Base-by-base conservation (phyloP, 2,329 filamentous ascomycete species). In the Polychaeton citri region DNA sequence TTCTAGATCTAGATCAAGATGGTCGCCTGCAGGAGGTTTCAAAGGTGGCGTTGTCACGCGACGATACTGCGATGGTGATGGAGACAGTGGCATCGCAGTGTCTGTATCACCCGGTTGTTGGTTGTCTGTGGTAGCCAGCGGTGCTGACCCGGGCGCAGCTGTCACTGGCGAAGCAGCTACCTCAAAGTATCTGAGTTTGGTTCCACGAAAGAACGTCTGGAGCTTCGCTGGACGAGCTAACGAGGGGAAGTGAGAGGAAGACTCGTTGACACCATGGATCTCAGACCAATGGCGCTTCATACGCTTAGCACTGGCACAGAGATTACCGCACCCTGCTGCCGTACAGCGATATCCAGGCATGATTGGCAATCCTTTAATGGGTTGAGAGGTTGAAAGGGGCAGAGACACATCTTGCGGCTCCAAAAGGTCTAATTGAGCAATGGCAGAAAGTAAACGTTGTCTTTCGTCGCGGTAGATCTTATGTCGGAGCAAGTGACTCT, bases 121-220 rank as follows among this genome's bases (percentile, higher is more conserved):
- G n/a, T n/a, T n/a, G n/a, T n/a, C n/a, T n/a, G n/a, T n/a, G n/a
- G n/a, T n/a, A n/a, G n/a, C n/a, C n/a, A n/a, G n/a, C n/a, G n/a
- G n/a, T n/a, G n/a, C n/a, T n/a, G n/a, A n/a, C n/a, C n/a, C n/a
- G n/a, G n/a, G n/a, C n/a, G n/a, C n/a, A n/a, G n/a, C n/a, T n/a
- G n/a, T n/a, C n/a, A n/a, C n/a, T n/a, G n/a, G n/a, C n/a, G n/a
- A n/a, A n/a, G n/a, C n/a, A n/a, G n/a, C n/a, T n/a, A 45, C 37
- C 32, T 45, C 43, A 15, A 45, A 45, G 26, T 45, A 45, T 18
- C 43, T 40, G 20, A 45, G 40, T 30, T 45, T 42, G 36, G 40
- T 45, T 13, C 43, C 43, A 21, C 43, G 36, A 18, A 45, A 45
- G 38, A 45, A 45, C 4, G 43, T 45, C 35, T 45, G 43, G 16